Conservation (phyloP, 192 early-diverging fungal genomes). For the Umbelopsis isabellina region DNA sequence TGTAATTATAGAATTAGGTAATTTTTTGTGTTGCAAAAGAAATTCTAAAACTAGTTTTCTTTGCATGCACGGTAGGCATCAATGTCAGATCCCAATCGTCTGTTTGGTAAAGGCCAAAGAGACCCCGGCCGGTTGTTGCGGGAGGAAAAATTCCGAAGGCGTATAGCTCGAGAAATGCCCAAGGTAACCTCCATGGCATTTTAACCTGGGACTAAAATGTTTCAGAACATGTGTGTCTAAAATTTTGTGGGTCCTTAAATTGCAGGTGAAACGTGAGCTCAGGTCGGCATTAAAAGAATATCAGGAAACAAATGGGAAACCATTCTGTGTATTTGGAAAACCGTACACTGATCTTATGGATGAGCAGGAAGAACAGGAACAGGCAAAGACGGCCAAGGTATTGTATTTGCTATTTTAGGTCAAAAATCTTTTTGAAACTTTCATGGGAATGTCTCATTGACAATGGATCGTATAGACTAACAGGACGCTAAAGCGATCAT, state of each 20-base stretch:
- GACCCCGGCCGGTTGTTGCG: constrained; percentile 54
- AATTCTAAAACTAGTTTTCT: no score
- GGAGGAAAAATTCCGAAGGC: constrained; percentile 55
- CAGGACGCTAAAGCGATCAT: neutral
- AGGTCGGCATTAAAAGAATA: constrained; percentile 36
- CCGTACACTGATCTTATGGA: constrained; percentile 32
- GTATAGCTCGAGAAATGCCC: constrained; percentile 48
- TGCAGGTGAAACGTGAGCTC: constrained; percentile 17
- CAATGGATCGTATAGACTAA: neutral
- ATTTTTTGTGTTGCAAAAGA: no score
- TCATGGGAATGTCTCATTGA: no score
- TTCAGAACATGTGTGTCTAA: no score
- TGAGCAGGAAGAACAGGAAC: constrained; percentile 20
- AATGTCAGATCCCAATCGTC: constrained; percentile 44
- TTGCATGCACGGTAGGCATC: constrained; percentile 16
- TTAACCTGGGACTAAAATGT: no score
- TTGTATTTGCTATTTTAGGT: neutral
- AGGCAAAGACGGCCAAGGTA: neutral
- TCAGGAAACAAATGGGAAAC: constrained; percentile 37
- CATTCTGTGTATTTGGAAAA: constrained; percentile 51
- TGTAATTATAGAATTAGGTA: no score
- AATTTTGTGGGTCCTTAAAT: neutral
- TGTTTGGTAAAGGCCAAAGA: constrained; percentile 45
- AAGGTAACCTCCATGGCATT: constrained; percentile 22
- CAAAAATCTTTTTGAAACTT: neutral